Evolutionary conservation across 2,329 filamentous ascomycete genomes (phyloP), one percentile per base, ranked within the genome.

Genomic region (Epichloe brachyelytri): DNA sequence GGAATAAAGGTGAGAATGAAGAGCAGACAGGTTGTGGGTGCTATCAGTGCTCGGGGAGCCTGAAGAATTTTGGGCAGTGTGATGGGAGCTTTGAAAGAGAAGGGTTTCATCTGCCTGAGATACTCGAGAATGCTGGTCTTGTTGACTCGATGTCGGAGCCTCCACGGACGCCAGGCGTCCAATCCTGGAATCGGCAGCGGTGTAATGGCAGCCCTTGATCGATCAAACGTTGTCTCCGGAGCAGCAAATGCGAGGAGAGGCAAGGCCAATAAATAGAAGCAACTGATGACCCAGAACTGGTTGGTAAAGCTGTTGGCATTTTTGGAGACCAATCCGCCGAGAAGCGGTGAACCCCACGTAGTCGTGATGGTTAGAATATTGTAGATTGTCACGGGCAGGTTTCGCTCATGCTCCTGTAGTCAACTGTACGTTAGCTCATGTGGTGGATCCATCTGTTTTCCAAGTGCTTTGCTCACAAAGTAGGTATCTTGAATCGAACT

Each of bases 401-500:
- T 65, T 46, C 75, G 71, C 59, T 81, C 71, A 55, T 81, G 77
- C 55, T 78, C 75, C 76, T 59, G 20, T 45, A 4, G 8, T 37
- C 20, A 17, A 36, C 6, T 2, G 26, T 11, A 15, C 11, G 36
- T 54, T 19, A 47, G 50, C 10, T 7, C 3, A 3, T 15, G 10
- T 37, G 33, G n/a, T 19, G 3, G 10, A 6, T 19, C 5, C 11
- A 26, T 26, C 11, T 4, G 22, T 5, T 20, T 33, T 34, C 12
- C n/a, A 19, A 4, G 14, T 12, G 22, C 17, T 8, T 11, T 8
- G 62, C 74, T 62, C 60, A 79, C 77, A 58, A 77, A 80, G 59
- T 72, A 81, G 1, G 74, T 75, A 56, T 82, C 78, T 45, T 77
- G 71, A 46, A 82, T 74, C 2, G 73, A 75, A 2, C 69, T 70